Evolutionary conservation across 2,329 filamentous ascomycete genomes (phyloP), one percentile per base, ranked within the genome.

Genomic region (Graphilbum ipis-grandicollis): DNA sequence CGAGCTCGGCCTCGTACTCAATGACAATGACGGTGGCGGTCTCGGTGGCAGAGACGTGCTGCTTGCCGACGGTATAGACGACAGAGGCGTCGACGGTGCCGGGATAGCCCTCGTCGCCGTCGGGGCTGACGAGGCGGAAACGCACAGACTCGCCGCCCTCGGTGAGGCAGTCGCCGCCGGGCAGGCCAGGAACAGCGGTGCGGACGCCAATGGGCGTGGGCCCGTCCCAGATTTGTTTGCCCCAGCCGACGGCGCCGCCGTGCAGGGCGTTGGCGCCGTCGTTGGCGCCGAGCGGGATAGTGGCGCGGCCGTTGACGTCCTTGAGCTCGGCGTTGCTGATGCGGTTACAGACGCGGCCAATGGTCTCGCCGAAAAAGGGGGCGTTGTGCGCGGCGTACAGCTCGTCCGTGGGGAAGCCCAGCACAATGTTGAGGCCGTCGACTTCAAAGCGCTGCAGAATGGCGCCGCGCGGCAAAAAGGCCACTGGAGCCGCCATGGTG

Each of bases 291-390:
- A 96, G 66, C 14, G 65, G 49, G 56, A 92, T 90, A 4, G 67
- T 61, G 49, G 71, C 68, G 43, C 64, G 63, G 43, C 57, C 58
- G 56, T 93, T 93, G 47, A 94, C 58, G 36, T 65, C 65, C 45
- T 75, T 18, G 52, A 94, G 75, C 46, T 71, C 66, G 19, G 76
- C 84, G 50, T 68, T 63, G 39, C 72, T 70, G 52, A 93, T 74
- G 39, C 88, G 78, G 61, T 96, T 96, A 42, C 85, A 73, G 17
- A 76, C 63, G 37, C 75, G 81, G 38, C 90, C 90, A 53, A 96
- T 93, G 32, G 84, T 96, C 55, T 88, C 86, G 44, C 90, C 88
- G 52, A 93, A 96, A 63, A 75, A 86, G 2, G 82, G 75, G 10
- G 57, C 62, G 59, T 90, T 88, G 63, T 86, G 62, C 47, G 71